A percentile compares a stretch with the other conserved stretches of the same genome.
These are phyloP conservation scores for Cordyceps farinosa DNA, from an alignment of 2,329 filamentous ascomycete genomes.

Conservation along the genomic window DNA sequence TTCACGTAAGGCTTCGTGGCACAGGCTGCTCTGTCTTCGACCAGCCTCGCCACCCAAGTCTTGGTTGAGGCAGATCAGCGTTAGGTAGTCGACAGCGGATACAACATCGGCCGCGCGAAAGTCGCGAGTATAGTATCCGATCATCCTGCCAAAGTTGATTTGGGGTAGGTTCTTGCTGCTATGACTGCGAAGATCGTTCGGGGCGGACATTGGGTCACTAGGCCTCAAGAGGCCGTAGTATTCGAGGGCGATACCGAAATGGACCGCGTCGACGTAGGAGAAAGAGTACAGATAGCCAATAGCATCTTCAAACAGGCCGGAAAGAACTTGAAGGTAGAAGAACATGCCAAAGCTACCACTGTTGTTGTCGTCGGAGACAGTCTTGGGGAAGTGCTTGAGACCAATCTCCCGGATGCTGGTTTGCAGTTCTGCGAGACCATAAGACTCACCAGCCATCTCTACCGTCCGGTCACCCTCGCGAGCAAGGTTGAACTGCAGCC, in stretches of 20 bases:
- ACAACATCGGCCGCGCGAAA: constrained; percentile 89
- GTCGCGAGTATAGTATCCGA: constrained; percentile 93
- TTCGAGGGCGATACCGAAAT: constrained; percentile 85
- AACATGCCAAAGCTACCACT: constrained; percentile 81
- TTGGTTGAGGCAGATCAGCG: constrained; percentile 85
- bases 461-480: constrained; percentile 61
- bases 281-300: constrained; percentile 88
- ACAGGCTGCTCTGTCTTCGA: constrained; percentile 73
- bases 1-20: constrained; percentile 89
- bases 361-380: constrained; percentile 68
- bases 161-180: constrained; percentile 70
- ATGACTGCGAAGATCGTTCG: constrained; percentile 65
- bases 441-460: constrained; percentile 64
- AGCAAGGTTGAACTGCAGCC: constrained; percentile 68
- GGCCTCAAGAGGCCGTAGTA: constrained; percentile 89
- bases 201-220: constrained; percentile 71
- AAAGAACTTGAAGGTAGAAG: constrained; percentile 87
- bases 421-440: constrained; percentile 66
- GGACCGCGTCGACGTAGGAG: constrained; percentile 88
- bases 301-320: constrained; percentile 92
- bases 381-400: constrained; percentile 83
- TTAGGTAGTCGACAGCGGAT: constrained; percentile 89
- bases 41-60: constrained; percentile 74
- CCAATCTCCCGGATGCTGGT: constrained; percentile 83
- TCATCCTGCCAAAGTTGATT: constrained; percentile 89